A percentile compares a stretch with the other conserved stretches of the same genome.
Evolutionary conservation across 805 yeast genomes (phyloP).

Genomic region (Sugiyamaella chiloensis): DNA sequence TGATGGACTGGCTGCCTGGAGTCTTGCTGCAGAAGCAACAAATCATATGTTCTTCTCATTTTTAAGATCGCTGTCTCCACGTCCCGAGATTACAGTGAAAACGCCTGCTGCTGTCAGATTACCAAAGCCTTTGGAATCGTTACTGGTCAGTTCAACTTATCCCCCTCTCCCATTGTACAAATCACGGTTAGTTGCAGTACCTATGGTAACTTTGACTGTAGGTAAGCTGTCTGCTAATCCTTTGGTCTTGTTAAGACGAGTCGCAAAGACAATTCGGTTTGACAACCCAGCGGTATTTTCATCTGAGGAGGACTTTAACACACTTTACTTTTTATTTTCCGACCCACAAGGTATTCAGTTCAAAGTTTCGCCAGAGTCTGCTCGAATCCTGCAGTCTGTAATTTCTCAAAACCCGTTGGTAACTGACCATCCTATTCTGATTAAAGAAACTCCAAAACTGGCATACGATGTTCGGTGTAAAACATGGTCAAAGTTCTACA

Average conservation of each 20-base stretch:
- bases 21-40: slow-evolving; percentile 79
- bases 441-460: slow-evolving; percentile 22
- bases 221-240: slow-evolving; percentile 45
- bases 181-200: slow-evolving; percentile 51
- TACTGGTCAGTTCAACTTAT: slow-evolving; percentile 61
- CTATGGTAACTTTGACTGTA: slow-evolving; percentile 58
- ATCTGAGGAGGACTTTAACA: slow-evolving; percentile 73
- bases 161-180: slow-evolving; percentile 58
- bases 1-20: slow-evolving; percentile 74
- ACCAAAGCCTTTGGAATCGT: slow-evolving; percentile 63
- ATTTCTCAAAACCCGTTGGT: slow-evolving; percentile 28
- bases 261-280: slow-evolving; percentile 59
- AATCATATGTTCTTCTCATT: slow-evolving; percentile 77
- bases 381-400: slow-evolving; percentile 48
- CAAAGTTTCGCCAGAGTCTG: slow-evolving; percentile 71
- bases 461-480: slow-evolving; percentile 26
- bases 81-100: slow-evolving; percentile 36
- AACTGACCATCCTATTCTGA: slow-evolving; percentile 24
- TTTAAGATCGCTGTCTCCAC: slow-evolving; percentile 67
- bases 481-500: slow-evolving; percentile 30
- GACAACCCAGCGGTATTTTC: slow-evolving; percentile 67
- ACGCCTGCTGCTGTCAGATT: slow-evolving; percentile 40
- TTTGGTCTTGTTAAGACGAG: slow-evolving; percentile 56
- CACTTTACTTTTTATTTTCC: slow-evolving; percentile 67
- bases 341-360: slow-evolving; percentile 48